A percentile compares a stretch with the other conserved stretches of the same genome.
Conservation (phyloP, 1,139 yeast genomes). For the Taphrina sp. region DNA sequence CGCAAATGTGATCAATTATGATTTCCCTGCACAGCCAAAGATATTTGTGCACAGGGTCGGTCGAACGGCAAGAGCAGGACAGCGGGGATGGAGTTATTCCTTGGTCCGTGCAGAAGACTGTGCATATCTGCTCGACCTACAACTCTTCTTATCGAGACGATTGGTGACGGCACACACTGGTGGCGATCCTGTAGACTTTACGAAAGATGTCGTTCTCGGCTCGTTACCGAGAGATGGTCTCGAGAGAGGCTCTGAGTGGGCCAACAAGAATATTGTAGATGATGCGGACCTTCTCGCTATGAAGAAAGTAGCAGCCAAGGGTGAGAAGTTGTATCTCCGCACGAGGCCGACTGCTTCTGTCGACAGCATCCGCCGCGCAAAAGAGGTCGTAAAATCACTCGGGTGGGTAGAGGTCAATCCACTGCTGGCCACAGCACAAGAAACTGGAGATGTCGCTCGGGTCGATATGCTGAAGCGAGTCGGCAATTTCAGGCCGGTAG, state of each 20-base stretch:
- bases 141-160: slow-evolving; percentile 82
- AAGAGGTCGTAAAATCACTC: slow-evolving; percentile 66
- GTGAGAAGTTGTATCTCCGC: slow-evolving; percentile 81
- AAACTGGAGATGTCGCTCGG: slow-evolving; percentile 60
- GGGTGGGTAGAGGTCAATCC: slow-evolving; percentile 91
- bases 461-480: slow-evolving; percentile 68
- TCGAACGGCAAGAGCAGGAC: slow-evolving; percentile 99
- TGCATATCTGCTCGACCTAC: slow-evolving; percentile 87
- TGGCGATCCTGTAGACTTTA: slow-evolving; percentile 51
- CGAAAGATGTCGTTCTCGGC: slow-evolving; percentile 78
- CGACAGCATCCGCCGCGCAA: slow-evolving; percentile 80
- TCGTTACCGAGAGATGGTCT: slow-evolving; percentile 69
- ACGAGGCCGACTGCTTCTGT: slow-evolving; percentile 83
- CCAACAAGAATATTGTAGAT: slow-evolving; percentile 58
- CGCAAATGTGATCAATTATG: slow-evolving; percentile 88
- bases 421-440: slow-evolving; percentile 41
- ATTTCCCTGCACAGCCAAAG: slow-evolving; percentile 88
- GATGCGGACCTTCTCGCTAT: slow-evolving; percentile 69
- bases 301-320: slow-evolving; percentile 73
- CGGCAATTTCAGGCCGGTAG: slow-evolving; percentile 66
- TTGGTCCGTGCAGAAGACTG: slow-evolving; percentile 80
- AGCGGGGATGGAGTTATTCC: slow-evolving; percentile 96
- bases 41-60: slow-evolving; percentile 97
- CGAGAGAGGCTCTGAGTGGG: slow-evolving; percentile 72
- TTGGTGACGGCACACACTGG: slow-evolving; percentile 53